Conservation (phyloP, 129 eudicot species). For the Artemisia argyi region DNA sequence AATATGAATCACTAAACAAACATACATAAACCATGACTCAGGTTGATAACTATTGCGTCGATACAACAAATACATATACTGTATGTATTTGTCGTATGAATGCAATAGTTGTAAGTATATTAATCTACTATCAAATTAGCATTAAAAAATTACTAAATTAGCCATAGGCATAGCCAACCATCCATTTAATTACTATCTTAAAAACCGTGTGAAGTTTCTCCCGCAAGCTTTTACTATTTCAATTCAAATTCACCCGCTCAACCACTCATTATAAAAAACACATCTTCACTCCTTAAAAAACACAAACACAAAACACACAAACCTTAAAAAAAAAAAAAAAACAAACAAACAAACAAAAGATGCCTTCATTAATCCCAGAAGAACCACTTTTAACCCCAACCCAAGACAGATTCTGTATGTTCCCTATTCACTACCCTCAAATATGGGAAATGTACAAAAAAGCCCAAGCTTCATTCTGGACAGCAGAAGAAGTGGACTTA, state of each 20-base stretch:
- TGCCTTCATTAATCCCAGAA: conserved; percentile 63
- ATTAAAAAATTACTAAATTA: neutral
- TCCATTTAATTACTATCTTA: neutral
- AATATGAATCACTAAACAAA: neutral
- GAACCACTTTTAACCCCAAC: conserved; percentile 81
- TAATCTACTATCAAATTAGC: too few species aligned
- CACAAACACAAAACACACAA: neutral
- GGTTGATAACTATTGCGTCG: too few species aligned
- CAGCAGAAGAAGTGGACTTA: conserved; percentile 85
- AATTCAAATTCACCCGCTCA: conserved; percentile 51
- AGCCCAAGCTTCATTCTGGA: conserved; percentile 92
- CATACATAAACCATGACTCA: too few species aligned
- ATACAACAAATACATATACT: too few species aligned
- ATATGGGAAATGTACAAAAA: conserved; percentile 97
- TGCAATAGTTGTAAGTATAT: too few species aligned
- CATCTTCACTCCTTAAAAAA: conserved; percentile 5
- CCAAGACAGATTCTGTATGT: conserved; percentile 92
- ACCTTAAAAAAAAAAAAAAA: neutral
- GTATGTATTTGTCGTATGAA: too few species aligned
- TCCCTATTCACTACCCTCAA: conserved; percentile 82
- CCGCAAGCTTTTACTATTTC: conserved; percentile 43
- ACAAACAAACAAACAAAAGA: conserved; percentile 19
- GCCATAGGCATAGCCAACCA: neutral
- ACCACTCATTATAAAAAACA: neutral
- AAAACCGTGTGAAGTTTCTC: conserved; percentile 32